phyloP scores from a whole-genome alignment of 2,329 filamentous ascomycete genomes.

The Microdochium bolleyi region DNA sequence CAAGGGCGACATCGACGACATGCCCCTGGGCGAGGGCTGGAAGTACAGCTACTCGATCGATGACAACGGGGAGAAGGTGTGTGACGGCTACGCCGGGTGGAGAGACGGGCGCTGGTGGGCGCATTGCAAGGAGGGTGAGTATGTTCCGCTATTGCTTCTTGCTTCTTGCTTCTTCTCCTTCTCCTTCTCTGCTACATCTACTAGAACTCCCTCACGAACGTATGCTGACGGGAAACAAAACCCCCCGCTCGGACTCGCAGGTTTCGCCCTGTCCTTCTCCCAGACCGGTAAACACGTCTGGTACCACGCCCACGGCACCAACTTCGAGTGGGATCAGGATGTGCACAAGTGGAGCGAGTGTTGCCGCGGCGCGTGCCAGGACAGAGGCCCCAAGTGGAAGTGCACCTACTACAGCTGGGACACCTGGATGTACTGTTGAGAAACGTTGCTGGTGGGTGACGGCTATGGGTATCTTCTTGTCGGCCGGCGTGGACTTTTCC shows the following conservation, averaged over 20 bases:
- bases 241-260: no score
- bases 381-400: background rate
- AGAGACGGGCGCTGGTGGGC: background rate
- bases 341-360: background rate
- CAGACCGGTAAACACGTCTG: background rate
- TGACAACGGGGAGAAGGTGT: background rate
- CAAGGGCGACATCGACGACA: background rate
- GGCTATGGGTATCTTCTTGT: no score
- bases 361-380: background rate
- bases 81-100: background rate
- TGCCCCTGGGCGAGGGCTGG: background rate
- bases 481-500: no score
- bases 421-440: background rate
- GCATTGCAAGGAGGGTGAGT: background rate
- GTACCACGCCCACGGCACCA: background rate
- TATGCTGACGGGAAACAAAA: no score
- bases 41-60: background rate
- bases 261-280: background rate
- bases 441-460: no score
- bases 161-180: no score
- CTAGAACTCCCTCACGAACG: no score
- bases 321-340: background rate
- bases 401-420: background rate
- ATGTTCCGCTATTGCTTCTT: background rate
- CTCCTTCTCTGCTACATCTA: no score